A percentile compares a stretch with the other conserved stretches of the same genome.
These are phyloP conservation scores for Stevia rebaudiana DNA, from an alignment of 140 eudicot genomes.

Conservation along the genomic window DNA sequence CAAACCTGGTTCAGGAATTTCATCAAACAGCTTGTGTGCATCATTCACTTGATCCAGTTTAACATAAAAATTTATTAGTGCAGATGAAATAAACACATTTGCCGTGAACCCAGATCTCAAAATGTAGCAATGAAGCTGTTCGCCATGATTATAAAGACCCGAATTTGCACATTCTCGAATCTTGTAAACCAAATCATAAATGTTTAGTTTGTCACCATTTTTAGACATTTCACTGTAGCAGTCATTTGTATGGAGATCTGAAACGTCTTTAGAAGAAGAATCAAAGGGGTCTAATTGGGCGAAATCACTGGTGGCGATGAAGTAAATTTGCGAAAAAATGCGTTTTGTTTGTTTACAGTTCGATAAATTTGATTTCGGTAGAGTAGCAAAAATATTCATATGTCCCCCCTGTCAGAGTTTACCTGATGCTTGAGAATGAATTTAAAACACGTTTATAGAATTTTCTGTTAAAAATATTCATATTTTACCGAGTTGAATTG, in stretches of 20 bases:
- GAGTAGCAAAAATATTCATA: slow-evolving; percentile 23
- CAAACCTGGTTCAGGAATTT: slow-evolving; percentile 60
- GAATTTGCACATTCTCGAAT: slow-evolving; percentile 41
- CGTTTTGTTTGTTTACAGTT: slow-evolving; percentile 1
- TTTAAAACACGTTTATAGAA: too few relatives aligned
- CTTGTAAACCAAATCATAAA: slow-evolving; percentile 36
- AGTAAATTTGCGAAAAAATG: slow-evolving; percentile 4
- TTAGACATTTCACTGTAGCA: slow-evolving; percentile 5
- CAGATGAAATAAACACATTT: slow-evolving; percentile 45
- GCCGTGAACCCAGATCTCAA: slow-evolving; percentile 48
- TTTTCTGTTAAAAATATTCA: too few relatives aligned
- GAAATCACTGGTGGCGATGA: slow-evolving; percentile 1
- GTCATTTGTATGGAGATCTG: background rate
- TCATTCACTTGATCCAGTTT: slow-evolving; percentile 38
- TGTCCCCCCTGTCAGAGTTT: background rate
- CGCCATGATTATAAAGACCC: slow-evolving; percentile 33
- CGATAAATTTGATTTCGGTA: slow-evolving; percentile 14
- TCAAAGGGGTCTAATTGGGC: slow-evolving; percentile 4
- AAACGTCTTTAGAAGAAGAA: slow-evolving; percentile 10
- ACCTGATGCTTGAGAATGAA: background rate
- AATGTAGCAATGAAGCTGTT: slow-evolving; percentile 60
- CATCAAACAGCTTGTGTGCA: slow-evolving; percentile 64
- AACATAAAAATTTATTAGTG: slow-evolving; percentile 55
- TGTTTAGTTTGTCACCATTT: slow-evolving; percentile 28
- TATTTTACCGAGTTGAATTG: too few relatives aligned